Percentiles rank a stretch among this genome's conserved stretches.
phyloP scores from a whole-genome alignment of 495 filamentous ascomycete species.

The Penicillium malachiteum region DNA sequence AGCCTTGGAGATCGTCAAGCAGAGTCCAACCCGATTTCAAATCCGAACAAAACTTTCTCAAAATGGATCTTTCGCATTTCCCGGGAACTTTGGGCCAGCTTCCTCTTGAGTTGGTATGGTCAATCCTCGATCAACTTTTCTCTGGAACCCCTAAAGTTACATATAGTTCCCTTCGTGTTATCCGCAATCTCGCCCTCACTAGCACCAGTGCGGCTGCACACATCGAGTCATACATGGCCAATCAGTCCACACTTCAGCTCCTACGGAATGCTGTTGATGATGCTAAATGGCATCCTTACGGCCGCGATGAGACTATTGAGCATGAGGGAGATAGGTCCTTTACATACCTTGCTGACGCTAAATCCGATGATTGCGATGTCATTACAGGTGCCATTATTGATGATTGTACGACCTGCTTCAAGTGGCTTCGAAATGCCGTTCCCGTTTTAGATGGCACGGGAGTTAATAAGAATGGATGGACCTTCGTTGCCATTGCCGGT shows the following conservation, averaged over 20 bases:
- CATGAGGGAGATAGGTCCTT: neutral
- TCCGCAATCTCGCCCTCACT: neutral
- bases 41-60: no score
- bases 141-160: neutral
- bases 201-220: neutral
- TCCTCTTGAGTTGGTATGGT: neutral
- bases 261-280: neutral
- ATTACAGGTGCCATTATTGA: neutral
- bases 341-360: no score
- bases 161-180: neutral
- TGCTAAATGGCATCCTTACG: neutral
- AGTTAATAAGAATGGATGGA: slow-evolving; percentile 1
- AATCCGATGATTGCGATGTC: neutral
- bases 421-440: neutral
- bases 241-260: neutral
- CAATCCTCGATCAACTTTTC: neutral
- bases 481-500: neutral
- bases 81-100: neutral
- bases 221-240: neutral
- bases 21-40: no score
- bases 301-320: neutral
- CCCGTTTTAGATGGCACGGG: neutral
- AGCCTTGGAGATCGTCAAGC: no score
- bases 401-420: neutral
- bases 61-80: neutral